Conservation (phyloP, 768 basidiomycete species). For the Russula sp. region DNA sequence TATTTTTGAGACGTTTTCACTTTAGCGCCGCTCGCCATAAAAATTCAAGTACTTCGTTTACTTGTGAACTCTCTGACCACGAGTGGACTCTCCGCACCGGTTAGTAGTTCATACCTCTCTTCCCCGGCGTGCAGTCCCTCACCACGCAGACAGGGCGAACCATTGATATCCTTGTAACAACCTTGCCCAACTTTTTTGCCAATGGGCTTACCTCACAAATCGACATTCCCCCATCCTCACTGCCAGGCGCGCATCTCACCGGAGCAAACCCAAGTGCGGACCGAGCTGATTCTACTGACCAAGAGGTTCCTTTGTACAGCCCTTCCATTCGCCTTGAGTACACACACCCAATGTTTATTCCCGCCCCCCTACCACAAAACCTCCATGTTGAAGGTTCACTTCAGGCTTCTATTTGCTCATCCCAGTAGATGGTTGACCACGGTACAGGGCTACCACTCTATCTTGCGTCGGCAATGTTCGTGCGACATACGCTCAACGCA, state of each 20-base stretch:
- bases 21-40: not conserved
- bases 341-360: constrained; percentile 60
- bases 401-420: not conserved
- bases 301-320: constrained; percentile 51
- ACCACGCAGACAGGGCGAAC: constrained; percentile 49
- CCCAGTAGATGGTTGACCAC: not conserved
- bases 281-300: constrained; percentile 32
- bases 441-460: constrained; percentile 62
- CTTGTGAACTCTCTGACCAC: constrained; percentile 46
- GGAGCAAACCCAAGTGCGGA: constrained; percentile 29
- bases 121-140: not conserved
- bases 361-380: constrained; percentile 62
- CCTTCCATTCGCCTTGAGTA: constrained; percentile 57
- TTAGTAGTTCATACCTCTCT: constrained; percentile 28
- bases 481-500: constrained; percentile 70
- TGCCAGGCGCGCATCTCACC: constrained; percentile 15
- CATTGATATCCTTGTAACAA: constrained; percentile 59
- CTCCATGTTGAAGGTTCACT: constrained; percentile 63
- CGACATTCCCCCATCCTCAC: constrained; percentile 28
- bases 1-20: not conserved
- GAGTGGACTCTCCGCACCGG: constrained; percentile 81
- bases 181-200: constrained; percentile 66
- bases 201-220: constrained; percentile 54
- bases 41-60: not conserved
- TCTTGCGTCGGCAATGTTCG: constrained; percentile 59